These are phyloP conservation scores for Cladosporium sp. DNA, from an alignment of 2,329 filamentous ascomycete species.

Conservation along the genomic window DNA sequence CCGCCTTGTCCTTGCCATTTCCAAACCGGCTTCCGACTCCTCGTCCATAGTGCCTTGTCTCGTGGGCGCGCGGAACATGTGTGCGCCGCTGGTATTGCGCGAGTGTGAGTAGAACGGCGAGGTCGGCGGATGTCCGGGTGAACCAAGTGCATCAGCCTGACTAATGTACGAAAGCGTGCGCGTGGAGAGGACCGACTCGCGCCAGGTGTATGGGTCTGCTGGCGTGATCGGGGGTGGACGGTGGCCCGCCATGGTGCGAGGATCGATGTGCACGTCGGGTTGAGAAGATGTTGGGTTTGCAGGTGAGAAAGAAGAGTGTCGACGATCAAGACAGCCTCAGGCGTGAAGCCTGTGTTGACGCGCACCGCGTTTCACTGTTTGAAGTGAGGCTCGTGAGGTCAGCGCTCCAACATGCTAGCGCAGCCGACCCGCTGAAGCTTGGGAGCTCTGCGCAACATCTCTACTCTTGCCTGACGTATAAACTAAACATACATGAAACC, in stretches of 20 bases:
- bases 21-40: conserved; percentile 21
- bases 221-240: conserved; percentile 11
- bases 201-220: conserved; percentile 13
- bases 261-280: background rate
- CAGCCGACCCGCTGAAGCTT: no score
- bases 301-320: background rate
- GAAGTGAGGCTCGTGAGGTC: conserved; percentile 2
- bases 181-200: conserved; percentile 29
- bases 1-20: conserved; percentile 17
- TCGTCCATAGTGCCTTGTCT: conserved; percentile 22
- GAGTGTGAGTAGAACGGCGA: conserved; percentile 6
- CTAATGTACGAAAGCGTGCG: conserved; percentile 30
- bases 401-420: background rate
- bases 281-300: background rate
- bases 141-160: conserved; percentile 18
- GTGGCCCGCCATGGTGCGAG: conserved; percentile 7
- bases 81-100: conserved; percentile 15
- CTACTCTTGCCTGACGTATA: no score
- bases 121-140: conserved; percentile 1
- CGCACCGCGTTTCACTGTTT: background rate
- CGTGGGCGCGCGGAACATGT: conserved; percentile 12
- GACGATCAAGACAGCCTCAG: background rate
- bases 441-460: no score
- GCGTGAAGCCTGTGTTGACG: background rate
- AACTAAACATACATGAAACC: no score